These are phyloP conservation scores for Pittosporum tobira DNA, from an alignment of 129 eudicot species.

Conservation along the genomic window DNA sequence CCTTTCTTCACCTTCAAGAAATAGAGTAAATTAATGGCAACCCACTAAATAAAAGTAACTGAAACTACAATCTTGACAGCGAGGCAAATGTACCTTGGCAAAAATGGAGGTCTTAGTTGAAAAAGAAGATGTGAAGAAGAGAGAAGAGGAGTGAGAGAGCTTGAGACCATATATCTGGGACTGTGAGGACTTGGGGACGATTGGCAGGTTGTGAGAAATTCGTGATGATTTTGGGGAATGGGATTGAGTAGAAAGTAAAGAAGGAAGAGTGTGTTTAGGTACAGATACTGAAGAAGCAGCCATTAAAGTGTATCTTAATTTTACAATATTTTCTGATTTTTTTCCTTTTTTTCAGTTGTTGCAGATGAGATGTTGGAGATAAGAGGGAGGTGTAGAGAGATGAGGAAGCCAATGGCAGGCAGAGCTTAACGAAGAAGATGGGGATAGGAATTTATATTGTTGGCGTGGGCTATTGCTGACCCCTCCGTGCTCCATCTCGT, in stretches of 20 bases:
- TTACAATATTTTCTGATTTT: not conserved
- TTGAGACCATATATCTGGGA: conserved; percentile 66
- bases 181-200: conserved; percentile 40
- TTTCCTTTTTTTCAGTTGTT: not conserved
- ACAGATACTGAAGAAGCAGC: conserved; percentile 44
- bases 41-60: not conserved
- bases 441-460: conserved; percentile 5
- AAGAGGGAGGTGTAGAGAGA: conserved; percentile 12
- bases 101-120: conserved; percentile 28
- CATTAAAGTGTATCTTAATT: conserved; percentile 14
- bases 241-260: conserved; percentile 36
- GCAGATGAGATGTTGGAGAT: conserved; percentile 10
- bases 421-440: too few species aligned
- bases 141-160: conserved; percentile 23
- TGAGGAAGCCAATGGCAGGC: conserved; percentile 5
- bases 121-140: conserved; percentile 21
- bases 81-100: conserved; percentile 82
- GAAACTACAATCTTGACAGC: too few species aligned
- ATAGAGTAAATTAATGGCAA: not conserved
- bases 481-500: not conserved
- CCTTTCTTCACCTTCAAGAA: conserved; percentile 70
- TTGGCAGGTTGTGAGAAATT: conserved; percentile 6
- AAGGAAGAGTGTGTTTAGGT: conserved; percentile 32
- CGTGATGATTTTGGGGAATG: conserved; percentile 34
- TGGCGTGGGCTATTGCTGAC: conserved; percentile 27